phyloP scores from a whole-genome alignment of 108 stramenopile genomes.

The Fistulifera pelliculosa region DNA sequence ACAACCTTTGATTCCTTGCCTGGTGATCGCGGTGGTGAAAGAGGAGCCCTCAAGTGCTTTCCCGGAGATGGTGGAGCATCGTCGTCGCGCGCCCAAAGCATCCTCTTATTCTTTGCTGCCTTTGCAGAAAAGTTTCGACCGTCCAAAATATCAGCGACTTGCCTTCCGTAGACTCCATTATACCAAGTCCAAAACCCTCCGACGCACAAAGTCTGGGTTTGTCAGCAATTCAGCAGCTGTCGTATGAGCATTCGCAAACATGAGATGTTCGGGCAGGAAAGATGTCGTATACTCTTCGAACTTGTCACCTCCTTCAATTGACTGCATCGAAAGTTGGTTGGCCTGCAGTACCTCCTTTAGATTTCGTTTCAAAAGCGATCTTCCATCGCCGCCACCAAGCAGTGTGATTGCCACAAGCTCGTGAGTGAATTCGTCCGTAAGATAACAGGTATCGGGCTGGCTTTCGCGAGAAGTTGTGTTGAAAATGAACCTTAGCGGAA shows the following conservation, averaged over 20 bases:
- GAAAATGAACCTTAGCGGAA: slow-evolving; percentile 28
- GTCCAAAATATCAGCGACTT: slow-evolving; percentile 74
- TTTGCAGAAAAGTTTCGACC: slow-evolving; percentile 48
- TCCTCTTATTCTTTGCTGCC: neutral
- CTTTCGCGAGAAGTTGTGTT: neutral
- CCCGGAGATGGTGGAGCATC: no score
- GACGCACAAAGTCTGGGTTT: slow-evolving; percentile 52
- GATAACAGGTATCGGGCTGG: neutral
- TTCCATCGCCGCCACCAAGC: slow-evolving; percentile 36
- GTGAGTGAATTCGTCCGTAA: slow-evolving; percentile 27
- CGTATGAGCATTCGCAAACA: slow-evolving; percentile 45
- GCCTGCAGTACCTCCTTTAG: slow-evolving; percentile 28
- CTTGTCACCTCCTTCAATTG: slow-evolving; percentile 45
- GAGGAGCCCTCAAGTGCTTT: no score
- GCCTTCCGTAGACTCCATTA: slow-evolving; percentile 71
- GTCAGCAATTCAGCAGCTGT: slow-evolving; percentile 54
- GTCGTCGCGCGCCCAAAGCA: neutral
- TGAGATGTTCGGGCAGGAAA: slow-evolving; percentile 66
- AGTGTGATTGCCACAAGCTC: slow-evolving; percentile 31
- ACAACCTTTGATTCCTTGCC: neutral
- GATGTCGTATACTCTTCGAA: slow-evolving; percentile 74
- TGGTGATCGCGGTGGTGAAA: neutral
- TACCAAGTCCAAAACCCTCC: slow-evolving; percentile 63
- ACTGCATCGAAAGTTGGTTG: slow-evolving; percentile 29
- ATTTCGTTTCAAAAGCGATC: slow-evolving; percentile 14